Base-by-base conservation (phyloP, 1,284 basidiomycete species). In the Ceratobasidium sp. region DNA sequence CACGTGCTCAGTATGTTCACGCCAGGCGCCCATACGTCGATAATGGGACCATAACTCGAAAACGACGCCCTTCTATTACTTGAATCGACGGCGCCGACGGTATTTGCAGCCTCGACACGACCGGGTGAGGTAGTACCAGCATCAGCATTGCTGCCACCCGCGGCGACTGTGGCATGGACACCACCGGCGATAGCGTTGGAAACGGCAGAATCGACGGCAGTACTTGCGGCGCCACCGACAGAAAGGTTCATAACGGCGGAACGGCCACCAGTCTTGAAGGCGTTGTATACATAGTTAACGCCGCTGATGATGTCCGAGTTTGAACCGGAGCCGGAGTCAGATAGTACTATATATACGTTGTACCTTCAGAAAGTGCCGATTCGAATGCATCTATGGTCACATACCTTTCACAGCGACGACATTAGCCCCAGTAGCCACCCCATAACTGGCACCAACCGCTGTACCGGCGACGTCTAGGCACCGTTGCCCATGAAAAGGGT, bases 131-230 rank as follows among this genome's bases (percentile, higher is more conserved):
- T 76, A 28, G 33, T 83, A 81, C 82, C 84, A 26, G 88, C 88
- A 80, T 89, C 88, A 83, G 87, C 86, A 86, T 90, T 89, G 85
- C 90, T 89, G 84, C 86, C 89, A 89, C 96, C 97, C 79, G 97
- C 97, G 78, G 96, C 96, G 80, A 98, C 96, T 81, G 95, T 95
- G 83, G 99, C 98, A 89, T 98, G 96, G 77, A 99, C 89, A 72
- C 97, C 97, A 63, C 85, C 82, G 40, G 91, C 89, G 77, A 98
- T 95, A 75, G 97, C 78, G 56, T 26, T 63, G 26, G 28, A 58
- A n/a, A 78, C 64, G 23, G 79, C 81, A 18, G 28, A 56, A 61
- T 82, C 81, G 44, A 82, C 63, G 6, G 81, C 71, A 18, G 67
- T 58, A 63, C 78, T 77, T 2, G 66, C 68, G 7, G 60, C 44